Conservation (phyloP, 2,329 filamentous ascomycete species). For the Bipolaris gigantea region DNA sequence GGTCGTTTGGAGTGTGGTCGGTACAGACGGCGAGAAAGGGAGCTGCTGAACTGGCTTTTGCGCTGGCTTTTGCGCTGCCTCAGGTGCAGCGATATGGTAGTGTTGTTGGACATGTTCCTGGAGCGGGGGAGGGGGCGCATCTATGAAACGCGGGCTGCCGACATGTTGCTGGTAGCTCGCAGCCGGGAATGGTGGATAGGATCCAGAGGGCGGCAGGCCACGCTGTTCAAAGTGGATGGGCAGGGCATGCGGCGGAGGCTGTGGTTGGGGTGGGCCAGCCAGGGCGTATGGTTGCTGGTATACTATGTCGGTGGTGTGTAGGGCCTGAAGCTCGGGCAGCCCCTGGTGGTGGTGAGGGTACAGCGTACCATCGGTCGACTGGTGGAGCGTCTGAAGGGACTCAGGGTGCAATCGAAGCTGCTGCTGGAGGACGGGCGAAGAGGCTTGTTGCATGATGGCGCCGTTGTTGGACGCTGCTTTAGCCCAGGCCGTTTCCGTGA, state of each 20-base stretch:
- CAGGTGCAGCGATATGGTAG: slow-evolving; percentile 20
- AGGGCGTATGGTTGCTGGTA: slow-evolving; percentile 25
- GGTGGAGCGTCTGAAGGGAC: slow-evolving; percentile 35
- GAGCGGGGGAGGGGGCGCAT: slow-evolving; percentile 19
- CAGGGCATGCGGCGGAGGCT: slow-evolving; percentile 21
- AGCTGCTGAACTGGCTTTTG: slow-evolving; percentile 17
- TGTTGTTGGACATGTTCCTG: slow-evolving; percentile 22
- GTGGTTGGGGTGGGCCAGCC: slow-evolving; percentile 23
- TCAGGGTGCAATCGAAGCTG: slow-evolving; percentile 32
- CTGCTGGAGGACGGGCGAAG: slow-evolving; percentile 24
- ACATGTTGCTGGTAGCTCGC: slow-evolving; percentile 30
- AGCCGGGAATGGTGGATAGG: slow-evolving; percentile 27
- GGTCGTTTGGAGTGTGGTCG: slow-evolving; percentile 13
- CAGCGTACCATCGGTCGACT: slow-evolving; percentile 30
- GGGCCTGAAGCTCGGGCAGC: slow-evolving; percentile 45
- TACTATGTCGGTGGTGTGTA: slow-evolving; percentile 42
- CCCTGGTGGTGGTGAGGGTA: slow-evolving; percentile 22
- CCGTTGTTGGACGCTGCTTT: slow-evolving; percentile 31
- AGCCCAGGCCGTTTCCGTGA: slow-evolving; percentile 15
- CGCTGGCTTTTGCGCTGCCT: slow-evolving; percentile 14
- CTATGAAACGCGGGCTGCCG: slow-evolving; percentile 29
- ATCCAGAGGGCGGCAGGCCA: slow-evolving; percentile 25
- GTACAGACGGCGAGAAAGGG: slow-evolving; percentile 15
- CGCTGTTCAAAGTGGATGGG: slow-evolving; percentile 43
- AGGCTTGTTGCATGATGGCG: slow-evolving; percentile 30